Evolutionary conservation across 768 basidiomycete species (phyloP).

Genomic region (Boletus eberwhitei): DNA sequence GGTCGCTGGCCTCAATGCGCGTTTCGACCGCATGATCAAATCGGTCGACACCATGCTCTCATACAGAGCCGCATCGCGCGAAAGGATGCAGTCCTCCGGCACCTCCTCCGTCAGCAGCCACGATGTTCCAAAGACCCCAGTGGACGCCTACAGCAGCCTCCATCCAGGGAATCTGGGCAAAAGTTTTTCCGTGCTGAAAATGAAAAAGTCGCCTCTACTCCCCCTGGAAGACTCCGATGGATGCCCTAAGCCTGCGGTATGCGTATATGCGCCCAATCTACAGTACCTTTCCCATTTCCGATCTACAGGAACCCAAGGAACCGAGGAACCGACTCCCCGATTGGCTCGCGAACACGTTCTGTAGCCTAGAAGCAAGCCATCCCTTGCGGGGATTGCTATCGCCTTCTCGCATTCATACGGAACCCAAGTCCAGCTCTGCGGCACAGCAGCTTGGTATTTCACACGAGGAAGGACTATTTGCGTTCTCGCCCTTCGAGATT

Average conservation of each 20-base stretch:
- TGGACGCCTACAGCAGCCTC: slow-evolving; percentile 37
- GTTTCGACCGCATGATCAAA: slow-evolving; percentile 67
- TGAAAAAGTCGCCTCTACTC: slow-evolving; percentile 19
- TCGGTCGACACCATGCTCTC: slow-evolving; percentile 46
- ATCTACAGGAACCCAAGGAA: slow-evolving; percentile 18
- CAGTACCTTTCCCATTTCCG: slow-evolving; percentile 9
- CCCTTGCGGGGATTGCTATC: slow-evolving; percentile 34
- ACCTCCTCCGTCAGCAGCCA: slow-evolving; percentile 46
- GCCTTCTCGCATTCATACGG: slow-evolving; percentile 11
- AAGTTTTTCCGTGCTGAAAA: slow-evolving; percentile 44
- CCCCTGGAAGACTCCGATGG: slow-evolving; percentile 7
- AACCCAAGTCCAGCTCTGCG: neutral
- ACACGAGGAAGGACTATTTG: slow-evolving; percentile 23
- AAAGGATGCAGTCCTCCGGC: slow-evolving; percentile 37
- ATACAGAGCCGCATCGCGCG: slow-evolving; percentile 21
- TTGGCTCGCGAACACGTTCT: slow-evolving; percentile 57
- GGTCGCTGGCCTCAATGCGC: slow-evolving; percentile 49
- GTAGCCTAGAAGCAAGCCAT: slow-evolving; percentile 37
- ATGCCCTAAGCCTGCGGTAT: slow-evolving; percentile 19
- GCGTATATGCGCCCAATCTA: slow-evolving; percentile 29
- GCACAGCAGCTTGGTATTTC: slow-evolving; percentile 1
- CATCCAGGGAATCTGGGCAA: slow-evolving; percentile 36
- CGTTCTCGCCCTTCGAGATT: slow-evolving; percentile 27
- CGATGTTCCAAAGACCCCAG: slow-evolving; percentile 39
- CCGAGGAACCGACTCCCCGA: slow-evolving; percentile 40